Evolutionary conservation across 345 rosid species (phyloP), one percentile per base, ranked within the genome.

Genomic region (Noccaea bulbosa): DNA sequence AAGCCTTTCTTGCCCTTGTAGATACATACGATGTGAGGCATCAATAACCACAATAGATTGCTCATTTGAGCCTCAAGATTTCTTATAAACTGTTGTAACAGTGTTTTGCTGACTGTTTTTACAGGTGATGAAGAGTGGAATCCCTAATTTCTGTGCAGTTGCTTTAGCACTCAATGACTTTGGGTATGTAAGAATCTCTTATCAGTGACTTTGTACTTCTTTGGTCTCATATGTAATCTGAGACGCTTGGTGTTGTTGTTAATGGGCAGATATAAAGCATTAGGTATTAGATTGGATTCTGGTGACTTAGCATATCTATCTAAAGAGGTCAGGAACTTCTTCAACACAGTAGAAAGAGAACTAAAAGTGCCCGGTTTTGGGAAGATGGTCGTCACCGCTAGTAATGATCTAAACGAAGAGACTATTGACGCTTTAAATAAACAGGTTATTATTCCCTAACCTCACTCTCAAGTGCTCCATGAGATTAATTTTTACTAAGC

Each of bases 381-480:
- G 71, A 86, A 88, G 79, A 94, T 38, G 66, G 46, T 65, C 38
- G 79, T 94, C 52, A 87, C 97, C 37, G 98, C 96, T 38, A 94
- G 99, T 77, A 94, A 91, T 83, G 97, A 94, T 82, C 84, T 94
- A 62, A 94, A 94, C 48, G 98, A 94, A 79, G 99, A 94, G 80
- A 94, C 99, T 15, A 75, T 94, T n/a, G 99, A 94, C 57, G 99
- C 98, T 64, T 70, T 94, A 67, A 94, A 94, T 80, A 94, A 94
- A 72, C 99, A 94, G 89, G 98, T 89, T 69, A 69, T 46, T 2
- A 20, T 52, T 40, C 10, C 5, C 20, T 52, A 20, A 46, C 43
- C 56, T 37, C 7, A 37, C 34, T 39, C 43, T 54, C 30, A 16
- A 41, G 8, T 39, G 9, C 4, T n/a, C 11, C 43, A 16, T n/a